These are phyloP conservation scores for Agapanthus africanus DNA, from an alignment of 106 monocot genomes.

Conservation along the genomic window DNA sequence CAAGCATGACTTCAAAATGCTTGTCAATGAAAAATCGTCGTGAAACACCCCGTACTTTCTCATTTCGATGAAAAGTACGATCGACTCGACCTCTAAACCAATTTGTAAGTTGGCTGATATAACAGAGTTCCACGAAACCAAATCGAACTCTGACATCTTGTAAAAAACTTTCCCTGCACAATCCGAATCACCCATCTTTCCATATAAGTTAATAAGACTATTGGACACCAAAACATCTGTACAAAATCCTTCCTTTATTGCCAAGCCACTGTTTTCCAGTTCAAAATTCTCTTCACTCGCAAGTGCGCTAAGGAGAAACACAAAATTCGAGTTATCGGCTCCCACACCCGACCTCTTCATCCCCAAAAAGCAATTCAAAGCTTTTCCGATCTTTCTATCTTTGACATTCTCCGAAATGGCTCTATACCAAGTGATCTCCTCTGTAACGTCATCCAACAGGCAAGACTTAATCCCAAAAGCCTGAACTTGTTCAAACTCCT, in stretches of 20 bases:
- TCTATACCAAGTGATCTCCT: slow-evolving; percentile 43
- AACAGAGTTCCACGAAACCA: slow-evolving; percentile 75
- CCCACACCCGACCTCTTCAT: slow-evolving; percentile 46
- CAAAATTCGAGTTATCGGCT: slow-evolving; percentile 42
- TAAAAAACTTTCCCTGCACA: slow-evolving; percentile 39
- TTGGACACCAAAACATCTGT: slow-evolving; percentile 42
- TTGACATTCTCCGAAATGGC: slow-evolving; percentile 31
- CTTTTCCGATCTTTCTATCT: slow-evolving; percentile 20
- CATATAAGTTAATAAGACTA: slow-evolving; percentile 56
- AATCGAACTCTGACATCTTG: slow-evolving; percentile 40
- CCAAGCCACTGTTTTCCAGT: slow-evolving; percentile 34
- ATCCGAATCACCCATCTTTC: slow-evolving; percentile 30
- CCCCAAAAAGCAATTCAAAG: slow-evolving; percentile 30
- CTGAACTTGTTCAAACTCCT: slow-evolving; percentile 28
- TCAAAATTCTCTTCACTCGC: slow-evolving; percentile 15
- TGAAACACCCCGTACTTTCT: slow-evolving; percentile 24
- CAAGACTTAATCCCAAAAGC: slow-evolving; percentile 44
- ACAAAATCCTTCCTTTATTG: slow-evolving; percentile 35
- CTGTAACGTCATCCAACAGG: slow-evolving; percentile 17
- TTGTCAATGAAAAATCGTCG: slow-evolving; percentile 57
- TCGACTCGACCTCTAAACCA: slow-evolving; percentile 27
- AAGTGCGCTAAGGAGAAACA: slow-evolving; percentile 36
- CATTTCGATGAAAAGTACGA: slow-evolving; percentile 39
- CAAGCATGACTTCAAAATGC: slow-evolving; percentile 38
- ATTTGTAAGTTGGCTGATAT: slow-evolving; percentile 37